These are phyloP conservation scores for Galerina marginata DNA, from an alignment of 768 basidiomycete genomes.

Conservation along the genomic window DNA sequence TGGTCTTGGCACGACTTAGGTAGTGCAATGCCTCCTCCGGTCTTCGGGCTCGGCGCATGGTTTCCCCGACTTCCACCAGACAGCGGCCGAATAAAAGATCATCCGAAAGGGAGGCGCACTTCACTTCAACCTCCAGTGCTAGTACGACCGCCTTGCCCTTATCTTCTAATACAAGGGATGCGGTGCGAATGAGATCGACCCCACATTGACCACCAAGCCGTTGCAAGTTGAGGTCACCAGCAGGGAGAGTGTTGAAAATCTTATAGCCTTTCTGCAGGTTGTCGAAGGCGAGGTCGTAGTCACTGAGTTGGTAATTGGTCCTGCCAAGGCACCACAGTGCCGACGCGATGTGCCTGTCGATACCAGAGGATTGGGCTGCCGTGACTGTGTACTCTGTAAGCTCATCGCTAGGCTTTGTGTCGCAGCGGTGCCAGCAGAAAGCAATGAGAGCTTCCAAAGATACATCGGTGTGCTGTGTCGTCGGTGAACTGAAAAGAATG, in stretches of 20 bases:
- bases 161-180: background rate
- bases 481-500: constrained; percentile 10
- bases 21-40: constrained; percentile 2
- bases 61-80: constrained; percentile 2
- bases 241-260: constrained; percentile 8
- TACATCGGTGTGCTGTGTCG: background rate
- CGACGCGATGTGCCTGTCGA: constrained; percentile 1
- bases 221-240: background rate
- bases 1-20: constrained; percentile 3
- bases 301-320: constrained; percentile 5
- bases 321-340: constrained; percentile 10
- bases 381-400: background rate
- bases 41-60: background rate
- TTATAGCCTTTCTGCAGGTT: constrained; percentile 9
- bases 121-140: constrained; percentile 9
- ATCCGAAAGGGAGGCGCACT: constrained; percentile 10
- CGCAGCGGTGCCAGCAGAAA: constrained; percentile 18
- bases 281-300: constrained; percentile 5
- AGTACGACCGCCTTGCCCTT: background rate
- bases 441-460: constrained; percentile 13
- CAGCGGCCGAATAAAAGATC: constrained; percentile 10
- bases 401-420: constrained; percentile 9
- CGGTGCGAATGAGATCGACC: constrained; percentile 5
- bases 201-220: constrained; percentile 11
- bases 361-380: constrained; percentile 3